Evolutionary conservation across 2,329 filamentous ascomycete species (phyloP).

Genomic region (Fusarium nurragi): DNA sequence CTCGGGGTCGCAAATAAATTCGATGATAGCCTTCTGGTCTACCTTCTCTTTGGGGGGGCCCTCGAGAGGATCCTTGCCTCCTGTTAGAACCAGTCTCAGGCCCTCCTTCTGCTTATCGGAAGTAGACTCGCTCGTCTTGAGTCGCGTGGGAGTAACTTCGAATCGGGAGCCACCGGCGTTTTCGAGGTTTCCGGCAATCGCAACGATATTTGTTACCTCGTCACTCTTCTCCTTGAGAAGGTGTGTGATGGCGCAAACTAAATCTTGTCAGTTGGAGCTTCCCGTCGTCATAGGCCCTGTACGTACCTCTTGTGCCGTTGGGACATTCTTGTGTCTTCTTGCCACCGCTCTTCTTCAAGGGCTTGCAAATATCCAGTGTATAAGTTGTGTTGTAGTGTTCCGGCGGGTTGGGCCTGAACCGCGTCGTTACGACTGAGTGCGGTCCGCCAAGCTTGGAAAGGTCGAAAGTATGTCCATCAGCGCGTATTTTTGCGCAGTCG

Average conservation of each 20-base stretch:
- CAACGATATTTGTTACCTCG: conserved; percentile 64
- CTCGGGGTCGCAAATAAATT: conserved; percentile 82
- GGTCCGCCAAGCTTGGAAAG: conserved; percentile 71
- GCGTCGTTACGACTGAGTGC: conserved; percentile 71
- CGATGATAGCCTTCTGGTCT: conserved; percentile 80
- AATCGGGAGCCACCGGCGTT: conserved; percentile 66
- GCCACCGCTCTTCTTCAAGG: conserved; percentile 70
- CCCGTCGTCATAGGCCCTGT: conserved; percentile 10
- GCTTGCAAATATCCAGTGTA: conserved; percentile 79
- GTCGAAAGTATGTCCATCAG: conserved; percentile 70
- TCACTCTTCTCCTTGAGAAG: conserved; percentile 53
- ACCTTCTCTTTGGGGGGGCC: conserved; percentile 60
- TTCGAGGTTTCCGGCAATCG: conserved; percentile 78
- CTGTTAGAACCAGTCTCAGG: conserved; percentile 72
- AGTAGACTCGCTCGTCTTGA: conserved; percentile 72
- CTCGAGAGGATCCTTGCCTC: conserved; percentile 63
- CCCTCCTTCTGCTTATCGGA: conserved; percentile 76
- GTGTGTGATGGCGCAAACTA: conserved; percentile 80
- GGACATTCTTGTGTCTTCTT: conserved; percentile 70
- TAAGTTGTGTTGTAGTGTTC: conserved; percentile 76
- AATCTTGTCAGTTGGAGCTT: conserved; percentile 14
- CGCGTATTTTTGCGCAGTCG: conserved; percentile 69
- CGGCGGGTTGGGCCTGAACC: conserved; percentile 61
- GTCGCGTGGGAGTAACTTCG: conserved; percentile 71
- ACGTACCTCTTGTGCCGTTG: conserved; percentile 72